Percentiles rank a stretch among this genome's conserved stretches.
These are phyloP conservation scores for Candida ascalaphidarum DNA, from an alignment of 805 yeast species.

Conservation along the genomic window DNA sequence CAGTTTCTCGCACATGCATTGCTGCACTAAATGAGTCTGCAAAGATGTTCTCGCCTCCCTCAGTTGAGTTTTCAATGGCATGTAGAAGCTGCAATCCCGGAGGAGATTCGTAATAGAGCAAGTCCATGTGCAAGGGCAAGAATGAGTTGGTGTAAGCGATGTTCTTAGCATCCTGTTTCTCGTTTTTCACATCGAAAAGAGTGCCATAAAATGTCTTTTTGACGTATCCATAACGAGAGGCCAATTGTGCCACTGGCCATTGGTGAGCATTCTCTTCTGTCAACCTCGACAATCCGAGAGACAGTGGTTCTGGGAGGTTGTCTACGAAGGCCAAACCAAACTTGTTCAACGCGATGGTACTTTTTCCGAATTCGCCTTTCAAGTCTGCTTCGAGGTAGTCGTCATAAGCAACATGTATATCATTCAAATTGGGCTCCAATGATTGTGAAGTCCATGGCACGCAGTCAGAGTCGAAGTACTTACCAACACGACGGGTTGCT, in stretches of 20 bases:
- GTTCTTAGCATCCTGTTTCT: slow-evolving; percentile 42
- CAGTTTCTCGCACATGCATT: slow-evolving; percentile 40
- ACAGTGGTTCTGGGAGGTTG: slow-evolving; percentile 39
- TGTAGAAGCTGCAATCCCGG: slow-evolving; percentile 74
- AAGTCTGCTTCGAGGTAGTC: slow-evolving; percentile 27
- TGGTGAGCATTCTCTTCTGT: slow-evolving; percentile 30
- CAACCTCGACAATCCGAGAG: slow-evolving; percentile 17
- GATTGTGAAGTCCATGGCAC: slow-evolving; percentile 30
- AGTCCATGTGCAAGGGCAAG: slow-evolving; percentile 72
- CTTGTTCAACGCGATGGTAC: slow-evolving; percentile 42
- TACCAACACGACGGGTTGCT: slow-evolving; percentile 23
- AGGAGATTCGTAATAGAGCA: slow-evolving; percentile 69
- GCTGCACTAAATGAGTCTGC: slow-evolving; percentile 68
- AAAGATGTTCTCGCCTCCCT: slow-evolving; percentile 63
- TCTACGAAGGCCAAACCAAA: slow-evolving; percentile 51
- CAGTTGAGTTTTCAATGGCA: slow-evolving; percentile 42
- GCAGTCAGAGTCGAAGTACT: slow-evolving; percentile 23
- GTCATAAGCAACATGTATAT: slow-evolving; percentile 21
- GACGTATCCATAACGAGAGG: slow-evolving; percentile 55
- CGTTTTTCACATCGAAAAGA: slow-evolving; percentile 55
- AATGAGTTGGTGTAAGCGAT: slow-evolving; percentile 60
- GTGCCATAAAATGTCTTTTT: slow-evolving; percentile 67
- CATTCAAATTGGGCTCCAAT: slow-evolving; percentile 13
- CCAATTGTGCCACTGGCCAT: slow-evolving; percentile 34
- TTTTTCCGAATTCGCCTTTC: slow-evolving; percentile 31